Base-by-base conservation (phyloP, 2,329 filamentous ascomycete species). In the Chrysoporthe puriensis region DNA sequence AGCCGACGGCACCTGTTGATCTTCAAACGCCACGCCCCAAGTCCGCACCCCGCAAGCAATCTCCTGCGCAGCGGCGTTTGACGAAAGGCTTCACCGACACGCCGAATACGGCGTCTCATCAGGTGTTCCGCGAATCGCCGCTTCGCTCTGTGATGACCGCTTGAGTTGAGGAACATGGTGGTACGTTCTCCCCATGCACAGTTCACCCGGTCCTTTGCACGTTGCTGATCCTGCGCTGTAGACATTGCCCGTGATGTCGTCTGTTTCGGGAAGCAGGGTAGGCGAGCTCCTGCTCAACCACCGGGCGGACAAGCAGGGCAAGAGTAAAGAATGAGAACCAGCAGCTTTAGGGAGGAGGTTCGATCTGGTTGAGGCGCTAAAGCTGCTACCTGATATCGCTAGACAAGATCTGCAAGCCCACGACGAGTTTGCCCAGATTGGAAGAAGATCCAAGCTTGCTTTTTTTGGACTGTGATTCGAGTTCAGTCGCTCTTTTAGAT, bases 111-210 rank as follows among this genome's bases (percentile, higher is more conserved):
- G 76, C 76, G 79, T 76, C 73, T 73, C 78, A 84, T 75, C 81
- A 85, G 80, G 85, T 85, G 79, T 83, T 83, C 76, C 86, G 84
- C 77, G 88, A 87, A 74, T 90, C 88, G 82, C 88, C 88, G 82
- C 87, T 90, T 83, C 88, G 87, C 82, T 86, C 85, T 81, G 84
- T 88, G 81, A 89, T 86, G 87, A 88, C 83, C 84, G 83, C 83
- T 79, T 88, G 82, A 86, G 83, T 77, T 77, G 66, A 65, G 58
- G 50, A 64, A 64, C 66, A 67, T 52, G 68, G 63, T 63, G 67
- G 68, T 69, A 60, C 1, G 68, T 67, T 36, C 11, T 32, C 8
- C 18, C 32, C 11, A 1, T 2, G 9, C 21, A 11, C 6, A 6
- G 14, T n/a, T 26, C 56, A 9, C 1, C n/a, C 56, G 2, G 14